phyloP scores from a whole-genome alignment of 352 stramenopile species.

The Plasmopara viticola region DNA sequence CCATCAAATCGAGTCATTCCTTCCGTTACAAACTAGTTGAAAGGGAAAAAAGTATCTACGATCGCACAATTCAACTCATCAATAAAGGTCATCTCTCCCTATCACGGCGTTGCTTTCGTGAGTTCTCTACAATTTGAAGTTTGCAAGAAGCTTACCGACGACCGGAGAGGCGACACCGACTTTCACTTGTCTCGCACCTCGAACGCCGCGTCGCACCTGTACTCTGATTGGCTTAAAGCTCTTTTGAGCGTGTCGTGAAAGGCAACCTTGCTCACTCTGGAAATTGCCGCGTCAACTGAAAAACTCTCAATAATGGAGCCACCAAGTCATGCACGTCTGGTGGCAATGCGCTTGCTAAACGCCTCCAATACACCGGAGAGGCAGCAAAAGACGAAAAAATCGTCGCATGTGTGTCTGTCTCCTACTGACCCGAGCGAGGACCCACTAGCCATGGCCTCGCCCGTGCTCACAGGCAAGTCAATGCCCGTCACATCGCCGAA shows the following conservation, averaged over 20 bases:
- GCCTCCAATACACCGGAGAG: conserved; percentile 17
- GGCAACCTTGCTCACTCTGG: conserved; percentile 19
- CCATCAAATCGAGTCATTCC: conserved; percentile 89
- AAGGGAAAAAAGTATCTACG: conserved; percentile 24
- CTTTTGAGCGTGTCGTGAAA: conserved; percentile 21
- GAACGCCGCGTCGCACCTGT: conserved; percentile 29
- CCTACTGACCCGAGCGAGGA: conserved; percentile 27
- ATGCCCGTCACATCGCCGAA: conserved; percentile 35
- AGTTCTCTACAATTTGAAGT: conserved; percentile 3
- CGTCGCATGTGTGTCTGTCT: conserved; percentile 20
- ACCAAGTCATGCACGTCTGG: conserved; percentile 20
- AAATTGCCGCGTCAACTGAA: conserved; percentile 21
- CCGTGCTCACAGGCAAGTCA: conserved; percentile 33
- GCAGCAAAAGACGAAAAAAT: conserved; percentile 8
- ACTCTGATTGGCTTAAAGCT: conserved; percentile 17
- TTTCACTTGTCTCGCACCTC: conserved; percentile 19
- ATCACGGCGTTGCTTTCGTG: conserved; percentile 5
- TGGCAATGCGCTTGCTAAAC: conserved; percentile 24
- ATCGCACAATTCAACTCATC: conserved; percentile 15
- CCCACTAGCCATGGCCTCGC: conserved; percentile 27
- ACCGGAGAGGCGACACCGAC: conserved; percentile 18
- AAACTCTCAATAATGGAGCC: conserved; percentile 11
- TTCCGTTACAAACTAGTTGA: conserved; percentile 18
- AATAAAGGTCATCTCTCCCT: conserved; percentile 20
- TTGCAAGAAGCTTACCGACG: conserved; percentile 9